A percentile compares a stretch with the other conserved stretches of the same genome.
phyloP scores from a whole-genome alignment of 352 stramenopile genomes.

The Pythium brassicae region DNA sequence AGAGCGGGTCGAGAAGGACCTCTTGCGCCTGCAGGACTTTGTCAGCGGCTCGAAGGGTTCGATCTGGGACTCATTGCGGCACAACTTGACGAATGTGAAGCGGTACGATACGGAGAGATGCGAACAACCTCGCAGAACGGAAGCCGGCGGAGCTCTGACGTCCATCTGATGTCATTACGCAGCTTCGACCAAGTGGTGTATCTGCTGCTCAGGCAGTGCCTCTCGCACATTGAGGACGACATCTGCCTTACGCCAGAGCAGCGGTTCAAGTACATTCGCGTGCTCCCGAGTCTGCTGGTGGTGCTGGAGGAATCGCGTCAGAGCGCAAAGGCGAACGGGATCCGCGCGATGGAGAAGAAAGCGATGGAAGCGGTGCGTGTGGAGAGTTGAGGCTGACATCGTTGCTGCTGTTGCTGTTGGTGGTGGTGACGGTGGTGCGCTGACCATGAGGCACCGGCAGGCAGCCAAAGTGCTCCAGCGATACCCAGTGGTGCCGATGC shows the following conservation, averaged over 20 bases:
- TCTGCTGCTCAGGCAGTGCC: slow-evolving; percentile 47
- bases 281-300: slow-evolving; percentile 37
- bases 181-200: slow-evolving; percentile 64
- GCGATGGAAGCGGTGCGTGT: slow-evolving; percentile 46
- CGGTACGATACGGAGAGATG: slow-evolving; percentile 22
- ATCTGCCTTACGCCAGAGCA: slow-evolving; percentile 26
- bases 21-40: slow-evolving; percentile 61
- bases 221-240: slow-evolving; percentile 37
- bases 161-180: slow-evolving; percentile 2
- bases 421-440: not conserved
- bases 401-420: not conserved
- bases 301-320: slow-evolving; percentile 35
- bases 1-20: slow-evolving; percentile 45
- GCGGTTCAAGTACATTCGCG: slow-evolving; percentile 50
- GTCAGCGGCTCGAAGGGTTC: slow-evolving; percentile 51
- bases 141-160: not conserved
- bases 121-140: too few relatives aligned
- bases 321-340: slow-evolving; percentile 18
- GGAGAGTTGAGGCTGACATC: not conserved
- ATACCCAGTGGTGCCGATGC: slow-evolving; percentile 46
- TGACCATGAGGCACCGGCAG: slow-evolving; percentile 9
- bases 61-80: slow-evolving; percentile 51
- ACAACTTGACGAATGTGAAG: slow-evolving; percentile 71
- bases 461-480: slow-evolving; percentile 33
- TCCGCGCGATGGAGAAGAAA: slow-evolving; percentile 41